phyloP scores from a whole-genome alignment of 1,284 basidiomycete species.

The Pyrrhoderma noxium region DNA sequence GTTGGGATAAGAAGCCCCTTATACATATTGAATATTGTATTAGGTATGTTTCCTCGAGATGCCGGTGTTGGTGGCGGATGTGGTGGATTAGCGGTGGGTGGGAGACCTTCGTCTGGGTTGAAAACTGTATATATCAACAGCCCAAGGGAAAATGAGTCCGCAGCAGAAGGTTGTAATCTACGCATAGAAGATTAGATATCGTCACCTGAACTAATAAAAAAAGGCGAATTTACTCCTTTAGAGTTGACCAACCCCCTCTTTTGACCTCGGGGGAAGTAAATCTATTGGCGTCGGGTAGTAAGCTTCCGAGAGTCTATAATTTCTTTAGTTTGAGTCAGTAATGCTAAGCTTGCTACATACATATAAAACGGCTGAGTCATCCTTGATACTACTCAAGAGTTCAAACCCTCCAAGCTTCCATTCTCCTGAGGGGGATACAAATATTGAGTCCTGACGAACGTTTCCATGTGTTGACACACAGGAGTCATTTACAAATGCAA shows the following conservation, averaged over 20 bases:
- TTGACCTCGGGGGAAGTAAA: slow-evolving; percentile 85
- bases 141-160: slow-evolving; percentile 84
- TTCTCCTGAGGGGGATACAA: slow-evolving; percentile 87
- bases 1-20: slow-evolving; percentile 88
- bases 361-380: slow-evolving; percentile 72
- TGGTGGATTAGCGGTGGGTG: slow-evolving; percentile 60
- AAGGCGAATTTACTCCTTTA: slow-evolving; percentile 65
- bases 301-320: slow-evolving; percentile 61
- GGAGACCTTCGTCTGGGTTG: slow-evolving; percentile 71
- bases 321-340: slow-evolving; percentile 21
- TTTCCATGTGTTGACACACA: slow-evolving; percentile 86
- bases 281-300: slow-evolving; percentile 51
- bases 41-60: slow-evolving; percentile 75
- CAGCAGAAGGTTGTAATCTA: slow-evolving; percentile 64
- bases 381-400: slow-evolving; percentile 73
- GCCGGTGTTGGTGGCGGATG: slow-evolving; percentile 67
- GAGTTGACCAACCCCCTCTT: slow-evolving; percentile 75
- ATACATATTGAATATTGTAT: slow-evolving; percentile 70
- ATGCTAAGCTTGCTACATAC: slow-evolving; percentile 39
- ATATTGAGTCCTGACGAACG: slow-evolving; percentile 73
- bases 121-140: slow-evolving; percentile 80
- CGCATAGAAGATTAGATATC: not conserved
- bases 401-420: slow-evolving; percentile 97
- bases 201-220: not conserved
- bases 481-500: slow-evolving; percentile 87